Percentiles rank a stretch among this genome's conserved stretches.
Evolutionary conservation across 1,139 yeast species (phyloP).

Genomic region (Geotrichum bryndzae): DNA sequence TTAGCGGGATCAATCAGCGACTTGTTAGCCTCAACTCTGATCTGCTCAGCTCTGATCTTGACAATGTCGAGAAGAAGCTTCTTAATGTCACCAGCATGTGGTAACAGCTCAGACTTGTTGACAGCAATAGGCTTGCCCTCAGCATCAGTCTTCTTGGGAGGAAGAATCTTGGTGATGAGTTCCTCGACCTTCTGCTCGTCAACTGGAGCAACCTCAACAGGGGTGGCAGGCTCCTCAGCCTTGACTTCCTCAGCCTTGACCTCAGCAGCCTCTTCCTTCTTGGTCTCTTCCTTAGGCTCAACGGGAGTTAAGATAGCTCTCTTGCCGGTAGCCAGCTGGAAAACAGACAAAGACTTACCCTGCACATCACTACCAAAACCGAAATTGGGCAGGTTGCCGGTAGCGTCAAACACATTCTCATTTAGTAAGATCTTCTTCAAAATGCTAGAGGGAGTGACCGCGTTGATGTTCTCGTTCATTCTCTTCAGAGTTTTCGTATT

Average conservation of each 20-base stretch:
- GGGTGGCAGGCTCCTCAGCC: constrained; percentile 10
- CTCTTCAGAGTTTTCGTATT: constrained; percentile 33
- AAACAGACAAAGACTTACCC: constrained; percentile 25
- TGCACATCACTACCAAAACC: constrained; percentile 22
- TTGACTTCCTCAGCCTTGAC: constrained; percentile 5
- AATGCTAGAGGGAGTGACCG: constrained; percentile 36
- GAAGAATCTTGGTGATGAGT: constrained; percentile 22
- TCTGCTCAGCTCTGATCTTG: constrained; percentile 45
- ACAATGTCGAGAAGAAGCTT: constrained; percentile 52
- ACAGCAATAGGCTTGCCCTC: constrained; percentile 19
- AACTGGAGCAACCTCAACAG: constrained; percentile 13
- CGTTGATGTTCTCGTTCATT: constrained; percentile 32
- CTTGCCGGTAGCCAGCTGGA: constrained; percentile 28
- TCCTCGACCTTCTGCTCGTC: constrained; percentile 17
- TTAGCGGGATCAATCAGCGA: constrained; percentile 27
- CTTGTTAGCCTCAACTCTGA: constrained; percentile 39
- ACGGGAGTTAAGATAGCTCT: constrained; percentile 13
- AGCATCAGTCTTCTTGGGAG: constrained; percentile 17
- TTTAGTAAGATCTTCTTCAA: constrained; percentile 37
- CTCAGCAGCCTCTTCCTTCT: constrained; percentile 10
- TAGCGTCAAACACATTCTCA: constrained; percentile 35
- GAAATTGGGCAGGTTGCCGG: constrained; percentile 25
- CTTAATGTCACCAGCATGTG: constrained; percentile 38
- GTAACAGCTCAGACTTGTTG: constrained; percentile 22
- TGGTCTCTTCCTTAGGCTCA: constrained; percentile 9